Percentiles rank a stretch among this genome's conserved stretches.
These are phyloP conservation scores for Fomitopsis serialis DNA, from an alignment of 768 basidiomycete species.

Conservation along the genomic window DNA sequence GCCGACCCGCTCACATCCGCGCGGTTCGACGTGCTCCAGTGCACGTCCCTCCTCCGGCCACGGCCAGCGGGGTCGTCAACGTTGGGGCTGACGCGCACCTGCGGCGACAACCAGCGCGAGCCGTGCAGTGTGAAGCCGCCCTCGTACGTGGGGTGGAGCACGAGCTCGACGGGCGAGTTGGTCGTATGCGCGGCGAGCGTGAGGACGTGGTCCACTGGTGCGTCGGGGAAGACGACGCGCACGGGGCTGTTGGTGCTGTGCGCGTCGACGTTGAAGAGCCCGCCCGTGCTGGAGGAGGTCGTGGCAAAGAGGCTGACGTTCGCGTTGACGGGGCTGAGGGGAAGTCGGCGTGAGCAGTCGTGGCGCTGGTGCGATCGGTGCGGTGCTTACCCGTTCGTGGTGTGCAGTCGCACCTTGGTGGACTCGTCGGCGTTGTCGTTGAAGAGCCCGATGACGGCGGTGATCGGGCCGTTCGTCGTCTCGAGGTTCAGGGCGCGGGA, in stretches of 20 bases:
- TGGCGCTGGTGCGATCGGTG: background rate
- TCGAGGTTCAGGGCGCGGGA: conserved; percentile 21
- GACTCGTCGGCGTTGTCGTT: conserved; percentile 22
- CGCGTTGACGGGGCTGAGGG: conserved; percentile 14
- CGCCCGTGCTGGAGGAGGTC: conserved; percentile 12
- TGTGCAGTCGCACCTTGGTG: conserved; percentile 28
- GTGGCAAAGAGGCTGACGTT: conserved; percentile 13
- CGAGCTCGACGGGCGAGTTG: conserved; percentile 30
- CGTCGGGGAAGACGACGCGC: conserved; percentile 23
- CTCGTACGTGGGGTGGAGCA: conserved; percentile 32
- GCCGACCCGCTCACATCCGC: conserved; percentile 6
- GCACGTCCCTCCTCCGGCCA: conserved; percentile 7
- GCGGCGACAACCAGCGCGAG: conserved; percentile 4
- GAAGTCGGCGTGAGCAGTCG: background rate
- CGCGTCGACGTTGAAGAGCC: conserved; percentile 27
- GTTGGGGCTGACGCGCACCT: background rate
- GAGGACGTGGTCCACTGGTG: conserved; percentile 31
- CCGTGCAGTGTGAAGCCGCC: conserved; percentile 30
- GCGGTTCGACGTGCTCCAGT: background rate
- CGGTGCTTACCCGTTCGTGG: conserved; percentile 38
- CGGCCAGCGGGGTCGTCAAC: conserved; percentile 16
- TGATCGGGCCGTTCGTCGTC: conserved; percentile 32
- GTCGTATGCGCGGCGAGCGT: conserved; percentile 23
- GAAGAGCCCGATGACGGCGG: conserved; percentile 29
- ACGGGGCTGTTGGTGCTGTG: conserved; percentile 30